These are phyloP conservation scores for Nemania sp. DNA, from an alignment of 2,329 filamentous ascomycete species.

Conservation along the genomic window DNA sequence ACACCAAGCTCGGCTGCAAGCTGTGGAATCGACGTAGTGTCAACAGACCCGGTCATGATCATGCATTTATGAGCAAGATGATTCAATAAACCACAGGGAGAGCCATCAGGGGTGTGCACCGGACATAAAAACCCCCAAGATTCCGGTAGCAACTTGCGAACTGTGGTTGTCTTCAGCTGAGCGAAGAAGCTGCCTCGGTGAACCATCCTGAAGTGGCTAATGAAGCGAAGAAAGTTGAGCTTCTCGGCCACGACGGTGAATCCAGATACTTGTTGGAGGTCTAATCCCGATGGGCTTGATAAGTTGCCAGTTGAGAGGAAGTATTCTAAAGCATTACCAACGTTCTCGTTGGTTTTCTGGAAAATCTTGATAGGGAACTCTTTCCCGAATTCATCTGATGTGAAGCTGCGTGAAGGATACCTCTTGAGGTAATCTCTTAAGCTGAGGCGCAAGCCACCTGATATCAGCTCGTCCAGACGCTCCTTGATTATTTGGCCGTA, in stretches of 20 bases:
- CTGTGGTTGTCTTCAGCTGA: conserved; percentile 93
- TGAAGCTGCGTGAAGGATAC: conserved; percentile 69
- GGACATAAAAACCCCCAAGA: conserved; percentile 98
- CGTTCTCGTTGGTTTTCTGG: conserved; percentile 80
- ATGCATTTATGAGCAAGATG: conserved; percentile 95
- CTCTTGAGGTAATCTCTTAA: conserved; percentile 61
- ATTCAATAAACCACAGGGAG: conserved; percentile 91
- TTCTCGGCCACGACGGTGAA: conserved; percentile 98
- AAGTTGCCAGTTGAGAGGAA: conserved; percentile 96
- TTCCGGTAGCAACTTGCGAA: conserved; percentile 91
- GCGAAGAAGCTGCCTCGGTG: conserved; percentile 99
- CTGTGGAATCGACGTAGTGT: conserved; percentile 74
- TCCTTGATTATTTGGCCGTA: conserved; percentile 97
- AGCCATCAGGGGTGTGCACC: conserved; percentile 95
- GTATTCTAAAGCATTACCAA: conserved; percentile 87
- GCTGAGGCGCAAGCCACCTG: conserved; percentile 53
- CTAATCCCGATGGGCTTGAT: conserved; percentile 85
- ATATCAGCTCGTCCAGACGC: conserved; percentile 84
- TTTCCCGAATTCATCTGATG: conserved; percentile 73
- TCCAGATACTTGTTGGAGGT: conserved; percentile 91
- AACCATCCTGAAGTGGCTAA: conserved; percentile 98
- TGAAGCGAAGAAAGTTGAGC: conserved; percentile 98
- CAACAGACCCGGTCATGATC: conserved; percentile 74
- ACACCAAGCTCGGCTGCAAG: conserved; percentile 81
- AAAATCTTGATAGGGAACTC: conserved; percentile 82